Evolutionary conservation across 306 rosid species (phyloP).

Genomic region (Vachellia collinsii): DNA sequence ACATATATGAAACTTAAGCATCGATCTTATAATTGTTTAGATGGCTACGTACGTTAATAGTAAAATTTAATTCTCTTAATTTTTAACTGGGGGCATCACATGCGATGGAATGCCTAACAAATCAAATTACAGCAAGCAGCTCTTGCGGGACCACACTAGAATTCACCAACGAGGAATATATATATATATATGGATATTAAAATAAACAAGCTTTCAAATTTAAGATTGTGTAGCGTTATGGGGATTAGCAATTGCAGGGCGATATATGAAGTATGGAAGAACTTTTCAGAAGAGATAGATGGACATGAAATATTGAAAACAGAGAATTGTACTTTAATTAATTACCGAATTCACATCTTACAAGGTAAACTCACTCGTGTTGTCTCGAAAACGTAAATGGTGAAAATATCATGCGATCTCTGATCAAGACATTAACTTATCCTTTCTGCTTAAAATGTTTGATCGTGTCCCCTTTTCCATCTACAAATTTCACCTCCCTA

Average conservation of each 20-base stretch:
- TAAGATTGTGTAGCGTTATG: neutral
- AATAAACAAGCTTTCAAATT: neutral
- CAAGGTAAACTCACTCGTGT: constrained; percentile 21
- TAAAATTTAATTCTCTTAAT: neutral
- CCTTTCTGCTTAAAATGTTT: constrained; percentile 1
- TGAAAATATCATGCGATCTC: constrained; percentile 16
- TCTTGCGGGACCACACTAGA: constrained; percentile 2
- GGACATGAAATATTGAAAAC: constrained; percentile 14
- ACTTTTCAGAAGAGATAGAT: neutral
- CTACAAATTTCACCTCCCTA: neutral
- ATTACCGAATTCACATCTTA: neutral
- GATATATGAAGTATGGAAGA: neutral
- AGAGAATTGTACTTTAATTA: neutral
- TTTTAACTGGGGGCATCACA: neutral
- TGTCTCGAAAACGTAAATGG: constrained; percentile 5
- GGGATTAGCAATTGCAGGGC: constrained; percentile 3
- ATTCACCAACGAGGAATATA: neutral
- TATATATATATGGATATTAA: neutral
- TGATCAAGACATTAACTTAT: neutral
- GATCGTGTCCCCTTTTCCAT: constrained; percentile 16
- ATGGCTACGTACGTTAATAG: neutral
- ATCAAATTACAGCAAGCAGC: neutral
- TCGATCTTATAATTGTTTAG: neutral
- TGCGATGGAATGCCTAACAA: neutral
- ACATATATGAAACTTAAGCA: neutral